phyloP scores from a whole-genome alignment of 2,329 filamentous ascomycete genomes.

The Cylindrodendrum hubeiense region DNA sequence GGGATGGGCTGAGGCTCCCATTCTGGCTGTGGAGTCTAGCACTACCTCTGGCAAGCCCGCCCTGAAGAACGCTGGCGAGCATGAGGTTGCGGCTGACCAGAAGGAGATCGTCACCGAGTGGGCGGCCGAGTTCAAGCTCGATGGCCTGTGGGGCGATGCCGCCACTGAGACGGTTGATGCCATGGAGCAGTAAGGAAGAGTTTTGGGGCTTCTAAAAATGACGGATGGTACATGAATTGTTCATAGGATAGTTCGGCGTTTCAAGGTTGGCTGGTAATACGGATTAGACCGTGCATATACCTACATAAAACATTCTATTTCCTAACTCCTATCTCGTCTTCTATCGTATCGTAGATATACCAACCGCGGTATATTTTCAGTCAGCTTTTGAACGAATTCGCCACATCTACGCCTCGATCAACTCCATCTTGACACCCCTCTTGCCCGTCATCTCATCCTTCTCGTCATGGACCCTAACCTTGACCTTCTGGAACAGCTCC shows the following conservation, averaged over 20 bases:
- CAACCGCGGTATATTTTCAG: constrained; percentile 20
- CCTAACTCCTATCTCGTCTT: constrained; percentile 34
- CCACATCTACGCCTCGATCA: constrained; percentile 56
- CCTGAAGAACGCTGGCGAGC: constrained; percentile 55
- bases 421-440: constrained; percentile 85
- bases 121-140: constrained; percentile 95
- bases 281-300: constrained; percentile 46
- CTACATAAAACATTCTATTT: constrained; percentile 42
- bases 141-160: constrained; percentile 86
- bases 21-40: constrained; percentile 65
- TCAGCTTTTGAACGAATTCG: neutral
- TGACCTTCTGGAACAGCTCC: constrained; percentile 93
- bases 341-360: constrained; percentile 29
- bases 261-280: constrained; percentile 48
- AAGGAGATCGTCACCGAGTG: constrained; percentile 93
- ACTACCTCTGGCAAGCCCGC: constrained; percentile 47
- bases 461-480: constrained; percentile 89
- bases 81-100: constrained; percentile 71
- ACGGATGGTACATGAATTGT: constrained; percentile 45
- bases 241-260: constrained; percentile 49
- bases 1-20: constrained; percentile 87
- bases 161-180: constrained; percentile 48
- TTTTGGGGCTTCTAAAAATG: constrained; percentile 37
- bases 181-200: constrained; percentile 62
- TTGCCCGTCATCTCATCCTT: constrained; percentile 97